These are phyloP conservation scores for Pestalotiopsis sp. DNA, from an alignment of 2,329 filamentous ascomycete species.

Conservation along the genomic window DNA sequence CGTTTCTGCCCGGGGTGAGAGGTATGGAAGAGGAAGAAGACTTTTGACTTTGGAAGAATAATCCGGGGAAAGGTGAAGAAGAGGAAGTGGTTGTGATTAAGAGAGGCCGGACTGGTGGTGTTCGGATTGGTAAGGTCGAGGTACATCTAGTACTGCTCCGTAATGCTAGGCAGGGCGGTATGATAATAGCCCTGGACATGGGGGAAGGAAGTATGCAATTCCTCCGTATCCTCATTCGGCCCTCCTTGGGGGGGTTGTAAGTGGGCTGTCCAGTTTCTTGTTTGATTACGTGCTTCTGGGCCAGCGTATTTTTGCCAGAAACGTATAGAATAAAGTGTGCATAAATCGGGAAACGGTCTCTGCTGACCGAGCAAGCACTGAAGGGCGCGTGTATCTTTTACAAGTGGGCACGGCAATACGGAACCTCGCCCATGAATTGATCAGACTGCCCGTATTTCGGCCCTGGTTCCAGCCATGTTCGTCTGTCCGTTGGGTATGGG, in stretches of 20 bases:
- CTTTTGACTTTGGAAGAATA: constrained; percentile 1
- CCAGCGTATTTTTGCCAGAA: constrained; percentile 6
- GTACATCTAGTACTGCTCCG: neutral
- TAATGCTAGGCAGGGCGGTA: neutral
- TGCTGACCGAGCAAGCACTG: neutral
- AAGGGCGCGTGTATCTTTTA: neutral
- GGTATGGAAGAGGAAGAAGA: constrained; percentile 1
- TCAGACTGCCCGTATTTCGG: neutral
- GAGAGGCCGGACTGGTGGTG: neutral
- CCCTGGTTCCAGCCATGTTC: neutral
- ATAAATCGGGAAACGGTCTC: neutral
- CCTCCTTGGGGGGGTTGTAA: neutral
- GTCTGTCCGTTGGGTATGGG: constrained; percentile 16
- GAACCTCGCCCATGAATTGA: neutral
- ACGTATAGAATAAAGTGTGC: constrained; percentile 3
- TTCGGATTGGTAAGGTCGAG: neutral
- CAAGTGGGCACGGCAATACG: neutral
- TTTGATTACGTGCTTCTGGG: constrained; percentile 8
- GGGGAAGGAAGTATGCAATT: neutral
- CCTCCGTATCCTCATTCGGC: neutral
- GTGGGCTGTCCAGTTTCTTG: neutral
- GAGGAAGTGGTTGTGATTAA: constrained; percentile 10
- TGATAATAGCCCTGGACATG: constrained; percentile 13
- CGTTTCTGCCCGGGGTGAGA: neutral
- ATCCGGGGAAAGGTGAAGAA: constrained; percentile 6